Percentiles rank a stretch among this genome's conserved stretches.
Evolutionary conservation across 306 rosid species (phyloP).

Genomic region (Glycine soja): DNA sequence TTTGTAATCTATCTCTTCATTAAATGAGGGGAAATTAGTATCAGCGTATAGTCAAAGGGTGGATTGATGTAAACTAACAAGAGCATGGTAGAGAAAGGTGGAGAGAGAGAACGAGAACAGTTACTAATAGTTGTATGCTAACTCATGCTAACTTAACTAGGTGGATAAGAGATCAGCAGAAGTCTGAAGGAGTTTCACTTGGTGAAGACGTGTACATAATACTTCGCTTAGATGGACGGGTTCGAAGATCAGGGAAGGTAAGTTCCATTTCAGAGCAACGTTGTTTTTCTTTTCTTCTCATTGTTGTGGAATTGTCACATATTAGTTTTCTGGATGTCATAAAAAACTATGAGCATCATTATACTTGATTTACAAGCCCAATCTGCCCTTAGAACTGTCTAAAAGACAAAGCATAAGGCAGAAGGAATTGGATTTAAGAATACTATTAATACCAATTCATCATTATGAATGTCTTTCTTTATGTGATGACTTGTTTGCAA

Average conservation of each 20-base stretch:
- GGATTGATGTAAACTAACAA: conserved; percentile 20
- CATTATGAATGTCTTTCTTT: conserved; percentile 15
- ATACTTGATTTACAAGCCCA: neutral
- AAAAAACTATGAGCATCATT: conserved; percentile 13
- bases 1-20: neutral
- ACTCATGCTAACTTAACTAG: conserved; percentile 53
- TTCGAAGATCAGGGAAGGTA: conserved; percentile 96
- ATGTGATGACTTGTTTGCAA: conserved; percentile 38
- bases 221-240: conserved; percentile 92
- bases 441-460: neutral
- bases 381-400: neutral
- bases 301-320: conserved; percentile 27
- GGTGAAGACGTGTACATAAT: conserved; percentile 92
- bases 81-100: conserved; percentile 8
- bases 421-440: conserved; percentile 22
- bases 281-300: conserved; percentile 23
- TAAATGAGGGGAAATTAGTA: conserved; percentile 11
- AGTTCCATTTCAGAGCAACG: conserved; percentile 44
- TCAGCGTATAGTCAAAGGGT: conserved; percentile 30
- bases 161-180: conserved; percentile 95
- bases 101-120: conserved; percentile 25
- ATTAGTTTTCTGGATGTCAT: conserved; percentile 23
- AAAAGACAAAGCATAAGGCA: neutral
- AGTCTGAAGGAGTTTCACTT: conserved; percentile 86
- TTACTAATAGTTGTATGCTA: conserved; percentile 31